phyloP scores from a whole-genome alignment of 1,139 yeast species.

The Taphrina confusa region DNA sequence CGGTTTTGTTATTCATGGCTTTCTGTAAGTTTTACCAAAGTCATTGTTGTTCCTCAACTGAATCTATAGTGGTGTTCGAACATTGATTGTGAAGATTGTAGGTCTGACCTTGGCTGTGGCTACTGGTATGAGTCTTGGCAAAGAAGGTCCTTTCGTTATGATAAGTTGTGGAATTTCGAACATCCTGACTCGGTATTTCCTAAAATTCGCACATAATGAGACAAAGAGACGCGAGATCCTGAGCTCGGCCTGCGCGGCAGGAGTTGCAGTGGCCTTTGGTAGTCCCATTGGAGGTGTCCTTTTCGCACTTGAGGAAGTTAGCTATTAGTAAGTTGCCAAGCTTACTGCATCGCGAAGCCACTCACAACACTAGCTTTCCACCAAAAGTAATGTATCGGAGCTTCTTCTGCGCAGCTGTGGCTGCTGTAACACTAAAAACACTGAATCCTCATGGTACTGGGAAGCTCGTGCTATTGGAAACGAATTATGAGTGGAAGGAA shows the following conservation, averaged over 20 bases:
- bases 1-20: conserved; percentile 59
- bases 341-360: neutral
- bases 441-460: conserved; percentile 67
- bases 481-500: conserved; percentile 48
- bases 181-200: conserved; percentile 56
- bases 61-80: conserved; percentile 52
- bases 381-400: conserved; percentile 61
- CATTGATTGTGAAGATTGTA: conserved; percentile 55
- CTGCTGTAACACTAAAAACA: conserved; percentile 59
- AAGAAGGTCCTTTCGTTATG: conserved; percentile 71
- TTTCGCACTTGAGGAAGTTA: conserved; percentile 65
- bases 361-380: conserved; percentile 46
- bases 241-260: conserved; percentile 67
- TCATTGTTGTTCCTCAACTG: neutral
- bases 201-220: conserved; percentile 56
- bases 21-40: conserved; percentile 44
- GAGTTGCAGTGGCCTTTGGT: conserved; percentile 71
- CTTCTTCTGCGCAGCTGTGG: conserved; percentile 62
- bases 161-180: conserved; percentile 69
- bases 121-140: conserved; percentile 66
- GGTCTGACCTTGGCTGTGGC: conserved; percentile 63
- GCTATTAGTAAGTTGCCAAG: conserved; percentile 51
- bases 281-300: conserved; percentile 70
- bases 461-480: conserved; percentile 61
- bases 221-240: conserved; percentile 60